A percentile compares a stretch with the other conserved stretches of the same genome.
Conservation (phyloP, 306 rosid species). For the Dalbergia cochinchinensis region DNA sequence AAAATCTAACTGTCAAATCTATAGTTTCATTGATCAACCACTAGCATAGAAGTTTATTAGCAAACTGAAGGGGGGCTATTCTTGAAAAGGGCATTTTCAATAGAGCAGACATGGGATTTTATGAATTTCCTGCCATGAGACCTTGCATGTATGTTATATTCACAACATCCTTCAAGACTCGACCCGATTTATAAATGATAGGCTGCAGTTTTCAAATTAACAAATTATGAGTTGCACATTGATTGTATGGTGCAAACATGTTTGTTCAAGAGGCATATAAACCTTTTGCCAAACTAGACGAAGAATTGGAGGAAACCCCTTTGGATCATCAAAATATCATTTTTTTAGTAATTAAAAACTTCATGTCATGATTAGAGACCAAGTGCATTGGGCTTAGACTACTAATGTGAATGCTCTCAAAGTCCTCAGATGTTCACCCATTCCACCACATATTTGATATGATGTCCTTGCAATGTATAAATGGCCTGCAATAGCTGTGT, state of each 20-base stretch:
- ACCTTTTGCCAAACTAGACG: neutral
- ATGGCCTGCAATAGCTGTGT: neutral
- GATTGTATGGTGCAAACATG: neutral
- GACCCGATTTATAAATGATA: neutral
- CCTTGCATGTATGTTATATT: neutral
- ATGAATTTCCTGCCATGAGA: neutral
- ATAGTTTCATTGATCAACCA: neutral
- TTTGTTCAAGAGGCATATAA: neutral
- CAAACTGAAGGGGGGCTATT: neutral
- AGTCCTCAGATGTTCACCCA: neutral
- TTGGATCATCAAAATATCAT: neutral
- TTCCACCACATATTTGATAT: neutral
- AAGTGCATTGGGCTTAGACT: neutral
- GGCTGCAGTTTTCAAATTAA: neutral
- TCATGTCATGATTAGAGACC: neutral
- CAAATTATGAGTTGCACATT: neutral
- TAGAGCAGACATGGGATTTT: neutral
- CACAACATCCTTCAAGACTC: neutral
- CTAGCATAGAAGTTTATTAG: constrained; percentile 5
- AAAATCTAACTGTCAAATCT: constrained; percentile 8
- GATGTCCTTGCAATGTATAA: constrained; percentile 4
- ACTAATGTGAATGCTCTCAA: neutral
- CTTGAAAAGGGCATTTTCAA: neutral
- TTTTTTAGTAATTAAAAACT: neutral
- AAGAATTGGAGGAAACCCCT: neutral